Base-by-base conservation (phyloP, 2,329 filamentous ascomycete species). In the Pseudocercospora pini-densiflorae region DNA sequence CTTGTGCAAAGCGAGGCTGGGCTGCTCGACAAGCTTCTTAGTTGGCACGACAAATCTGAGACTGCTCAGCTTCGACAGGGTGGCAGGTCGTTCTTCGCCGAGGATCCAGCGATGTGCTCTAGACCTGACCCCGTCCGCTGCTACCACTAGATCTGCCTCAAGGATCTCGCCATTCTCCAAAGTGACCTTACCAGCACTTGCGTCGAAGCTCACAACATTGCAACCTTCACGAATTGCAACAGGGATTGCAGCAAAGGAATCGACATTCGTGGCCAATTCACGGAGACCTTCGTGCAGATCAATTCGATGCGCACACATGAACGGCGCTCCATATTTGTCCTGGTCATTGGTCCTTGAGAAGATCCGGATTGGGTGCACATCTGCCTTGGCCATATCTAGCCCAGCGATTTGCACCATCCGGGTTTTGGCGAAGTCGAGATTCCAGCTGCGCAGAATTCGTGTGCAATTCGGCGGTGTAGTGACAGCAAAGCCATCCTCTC, bases 101-200 rank as follows among this genome's bases (percentile, higher is more conserved):
- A 62, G 6, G 21, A 66, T 59, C 43, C 33, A 58, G 59, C 64
- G 33, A 63, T 47, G 16, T 10, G 43, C 43, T 47, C 45, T n/a
- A 19, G 43, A 47, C 21, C 43, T 47, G n/a, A 81, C 78, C 1
- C 80, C 79, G 60, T 81, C 79, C 3, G 80, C 79, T 8, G 76
- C 79, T 31, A 81, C 70, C 5, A 81, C 63, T 1, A 81, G 49
- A 59, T 80, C 78, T n/a, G 71, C 77, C 1, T 21, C 29, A 0
- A 75, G 51, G 1, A 59, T 68, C 40, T 75, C 72, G 16, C 79
- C 80, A 55, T 74, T 74, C 21, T 77, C 74, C 5, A 81, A 76
- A 7, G 71, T 73, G 5, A 80, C 77, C 3, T 54, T 69, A 0
- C 78, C 74, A 43, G 66, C 54, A 6, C 65, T 63, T 24, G 64